phyloP scores from a whole-genome alignment of 345 rosid species.

The Eucalyptus urophylla region DNA sequence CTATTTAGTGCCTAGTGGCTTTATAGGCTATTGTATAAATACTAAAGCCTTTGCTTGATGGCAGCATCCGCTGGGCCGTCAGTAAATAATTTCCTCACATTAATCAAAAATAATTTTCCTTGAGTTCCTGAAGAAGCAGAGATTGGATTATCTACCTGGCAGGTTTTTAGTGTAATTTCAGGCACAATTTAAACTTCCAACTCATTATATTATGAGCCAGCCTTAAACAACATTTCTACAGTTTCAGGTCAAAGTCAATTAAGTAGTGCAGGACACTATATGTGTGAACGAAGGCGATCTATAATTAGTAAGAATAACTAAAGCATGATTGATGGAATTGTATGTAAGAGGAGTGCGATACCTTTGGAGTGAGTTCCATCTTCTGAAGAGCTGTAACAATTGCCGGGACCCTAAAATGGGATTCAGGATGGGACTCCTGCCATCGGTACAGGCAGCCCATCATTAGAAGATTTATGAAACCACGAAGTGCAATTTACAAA shows the following conservation, averaged over 20 bases:
- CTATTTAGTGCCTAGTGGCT: background rate
- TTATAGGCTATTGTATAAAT: background rate
- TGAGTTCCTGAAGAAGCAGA: background rate
- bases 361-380: constrained; percentile 76
- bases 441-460: background rate
- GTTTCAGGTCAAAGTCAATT: background rate
- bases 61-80: background rate
- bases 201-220: background rate
- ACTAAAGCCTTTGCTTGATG: background rate
- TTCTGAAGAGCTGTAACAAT: constrained; percentile 68
- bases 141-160: background rate
- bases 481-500: background rate
- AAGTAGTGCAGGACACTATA: background rate
- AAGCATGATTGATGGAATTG: background rate
- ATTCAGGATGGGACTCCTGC: constrained; percentile 93
- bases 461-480: background rate
- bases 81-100: background rate
- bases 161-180: background rate
- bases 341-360: background rate
- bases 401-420: constrained; percentile 84
- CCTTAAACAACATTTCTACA: background rate
- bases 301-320: background rate
- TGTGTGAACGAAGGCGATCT: background rate
- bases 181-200: background rate
- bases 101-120: background rate